Base-by-base conservation (phyloP, 257 asterid species). In the Solanum pinnatisectum region DNA sequence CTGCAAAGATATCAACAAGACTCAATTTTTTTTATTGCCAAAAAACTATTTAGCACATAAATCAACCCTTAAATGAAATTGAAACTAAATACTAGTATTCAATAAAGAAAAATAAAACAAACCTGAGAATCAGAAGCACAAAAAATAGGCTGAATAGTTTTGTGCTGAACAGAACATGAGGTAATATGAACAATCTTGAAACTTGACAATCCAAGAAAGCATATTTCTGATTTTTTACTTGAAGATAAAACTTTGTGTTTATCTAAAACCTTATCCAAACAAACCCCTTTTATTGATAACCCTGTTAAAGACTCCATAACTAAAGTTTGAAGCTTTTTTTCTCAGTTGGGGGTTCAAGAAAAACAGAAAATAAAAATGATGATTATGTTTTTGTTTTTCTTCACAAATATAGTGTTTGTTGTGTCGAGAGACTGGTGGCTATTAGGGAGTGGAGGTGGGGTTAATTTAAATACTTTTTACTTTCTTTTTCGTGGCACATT, bases 221-320 rank as follows among this genome's bases (percentile, higher is more conserved):
- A 84, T 81, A 70, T 73, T 81, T 92, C 90, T 16, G 88, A 87
- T 27, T 89, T 90, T 84, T 49, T 15, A 82, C 30, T 1, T 32
- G 33, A 89, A 70, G 86, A 40, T 27, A 36, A 36, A 74, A n/a
- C n/a, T 30, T 86, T 90, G 16, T 74, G 84, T 44, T 87, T 70
- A 22, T 49, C 87, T 20, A 88, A 81, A 35, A 30, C 87, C 25
- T 90, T 90, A 89, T 89, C 91, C 33, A 89, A 52, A 33, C 63
- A 85, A 35, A 92, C 52, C 88, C 60, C 87, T 16, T 90, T 93
- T 88, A 89, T 63, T 37, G 83, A 89, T 4, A 95, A 88, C 76
- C 90, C 91, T 44, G 89, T 87, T 59, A 96, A 88, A 30, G 94
- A 71, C 88, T 93, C 90, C 98, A 95, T 95, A 44, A 52, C 89